Evolutionary conservation across 129 eudicot genomes (phyloP).

Genomic region (Ambrosia trifida): DNA sequence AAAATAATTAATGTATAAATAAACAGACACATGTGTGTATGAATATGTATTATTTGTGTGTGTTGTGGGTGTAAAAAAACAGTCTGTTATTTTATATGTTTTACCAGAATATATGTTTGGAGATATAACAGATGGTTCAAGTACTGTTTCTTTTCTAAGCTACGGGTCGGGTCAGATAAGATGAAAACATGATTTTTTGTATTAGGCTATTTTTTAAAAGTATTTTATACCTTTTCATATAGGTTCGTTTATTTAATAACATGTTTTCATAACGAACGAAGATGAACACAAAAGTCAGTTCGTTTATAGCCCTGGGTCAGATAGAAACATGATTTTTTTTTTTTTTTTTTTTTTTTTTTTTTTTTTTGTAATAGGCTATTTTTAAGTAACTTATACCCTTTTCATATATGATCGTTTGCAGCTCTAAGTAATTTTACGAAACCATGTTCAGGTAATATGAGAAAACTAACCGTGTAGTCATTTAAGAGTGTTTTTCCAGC

Average conservation of each 20-base stretch:
- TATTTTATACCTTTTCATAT: not conserved
- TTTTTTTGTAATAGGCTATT: no score
- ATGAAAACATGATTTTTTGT: not conserved
- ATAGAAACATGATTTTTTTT: no score
- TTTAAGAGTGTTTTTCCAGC: constrained; percentile 89
- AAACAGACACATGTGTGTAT: no score
- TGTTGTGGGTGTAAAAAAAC: no score
- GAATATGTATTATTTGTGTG: no score
- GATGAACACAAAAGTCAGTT: not conserved
- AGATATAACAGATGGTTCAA: not conserved
- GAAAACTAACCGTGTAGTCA: constrained; percentile 76
- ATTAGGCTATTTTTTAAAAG: not conserved
- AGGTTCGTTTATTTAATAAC: not conserved
- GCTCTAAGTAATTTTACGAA: not conserved
- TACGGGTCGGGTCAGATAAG: no score
- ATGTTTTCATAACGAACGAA: not conserved
- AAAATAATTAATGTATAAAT: not conserved
- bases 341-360: no score
- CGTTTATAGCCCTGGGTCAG: not conserved
- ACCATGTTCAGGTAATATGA: not conserved
- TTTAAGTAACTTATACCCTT: no score
- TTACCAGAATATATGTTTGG: not conserved
- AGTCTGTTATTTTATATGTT: not conserved
- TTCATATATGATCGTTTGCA: not conserved
- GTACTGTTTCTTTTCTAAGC: no score